phyloP scores from a whole-genome alignment of 139 green algal genomes.

The Pleodorina starrii region DNA sequence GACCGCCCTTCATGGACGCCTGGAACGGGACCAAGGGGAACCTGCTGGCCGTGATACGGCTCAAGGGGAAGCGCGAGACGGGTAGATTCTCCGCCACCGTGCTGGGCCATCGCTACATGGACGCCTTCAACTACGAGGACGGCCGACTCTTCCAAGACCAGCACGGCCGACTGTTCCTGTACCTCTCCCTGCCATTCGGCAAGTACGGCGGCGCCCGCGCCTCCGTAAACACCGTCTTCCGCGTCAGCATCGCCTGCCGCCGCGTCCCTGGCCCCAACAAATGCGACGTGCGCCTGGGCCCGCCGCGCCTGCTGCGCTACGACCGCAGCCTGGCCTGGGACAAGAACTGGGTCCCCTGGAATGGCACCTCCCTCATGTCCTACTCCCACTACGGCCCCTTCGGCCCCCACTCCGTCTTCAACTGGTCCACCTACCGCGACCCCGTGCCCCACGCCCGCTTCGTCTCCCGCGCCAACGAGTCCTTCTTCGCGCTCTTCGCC shows the following conservation, averaged over 20 bases:
- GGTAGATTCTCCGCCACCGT: neutral
- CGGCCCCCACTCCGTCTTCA: slow-evolving; percentile 29
- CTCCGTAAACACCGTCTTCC: slow-evolving; percentile 15
- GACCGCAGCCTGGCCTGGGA: slow-evolving; percentile 16
- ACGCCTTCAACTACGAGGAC: slow-evolving; percentile 30
- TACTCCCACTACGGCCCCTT: slow-evolving; percentile 28
- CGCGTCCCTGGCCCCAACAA: too few species aligned
- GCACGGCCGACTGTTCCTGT: slow-evolving; percentile 3
- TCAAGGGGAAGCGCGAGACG: neutral
- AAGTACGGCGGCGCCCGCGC: slow-evolving; percentile 23
- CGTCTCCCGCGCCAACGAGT: neutral
- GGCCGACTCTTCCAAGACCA: slow-evolving; percentile 21
- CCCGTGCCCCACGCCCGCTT: slow-evolving; percentile 3
- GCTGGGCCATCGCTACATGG: neutral
- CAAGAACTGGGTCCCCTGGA: slow-evolving; percentile 49
- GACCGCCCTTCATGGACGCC: slow-evolving; percentile 39
- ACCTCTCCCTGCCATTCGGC: slow-evolving; percentile 16
- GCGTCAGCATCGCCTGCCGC: neutral
- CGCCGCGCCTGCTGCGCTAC: slow-evolving; percentile 26
- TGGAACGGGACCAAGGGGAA: slow-evolving; percentile 28
- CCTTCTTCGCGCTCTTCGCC: neutral
- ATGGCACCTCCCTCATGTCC: slow-evolving; percentile 35
- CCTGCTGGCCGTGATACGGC: slow-evolving; percentile 7
- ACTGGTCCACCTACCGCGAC: slow-evolving; percentile 32
- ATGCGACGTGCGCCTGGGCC: neutral